Base-by-base conservation (phyloP, 371 early-diverging fungal genomes). In the Chytridiales sp. region DNA sequence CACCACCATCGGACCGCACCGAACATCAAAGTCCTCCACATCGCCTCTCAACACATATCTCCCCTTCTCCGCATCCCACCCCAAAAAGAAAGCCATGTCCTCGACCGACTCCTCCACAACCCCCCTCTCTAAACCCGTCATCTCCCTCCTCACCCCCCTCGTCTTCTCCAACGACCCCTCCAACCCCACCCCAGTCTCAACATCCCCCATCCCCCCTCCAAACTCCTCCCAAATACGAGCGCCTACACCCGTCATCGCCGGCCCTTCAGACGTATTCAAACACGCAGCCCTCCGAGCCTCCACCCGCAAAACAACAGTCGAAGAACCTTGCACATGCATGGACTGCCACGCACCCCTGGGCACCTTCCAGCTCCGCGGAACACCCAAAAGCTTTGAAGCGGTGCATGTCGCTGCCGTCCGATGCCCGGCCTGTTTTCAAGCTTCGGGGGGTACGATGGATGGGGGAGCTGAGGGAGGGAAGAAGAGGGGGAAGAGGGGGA, bases 221-320 rank as follows among this genome's bases (percentile, higher is more conserved):
- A 44, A 9, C 44, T 11, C 44, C 6, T 17, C 11, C 8, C 38
- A 38, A 17, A 8, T 17, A 17, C 38, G 17, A 8, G n/a, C n/a
- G n/a, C n/a, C n/a, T n/a, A n/a, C n/a, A n/a, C n/a, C n/a, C n/a
- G n/a, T n/a, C n/a, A n/a, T n/a, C n/a, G n/a, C n/a, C n/a, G n/a
- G n/a, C 26, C 50, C 61, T n/a, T 17, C 50, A 5, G 52, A 22
- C 31, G 65, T 57, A 21, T 58, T 57, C 47, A 39, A 54, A 27
- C 65, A 65, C 41, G 65, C 65, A 15, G 65, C 65, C 35, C 46
- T 38, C 21, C 42, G 54, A 17, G 65, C 65, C 3, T 59, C 59
- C 4, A 65, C 29, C 15, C 59, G 65, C 2, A 11, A 55, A 21
- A 19, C 52, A 11, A 65, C 59, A 3, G 59, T 65, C 29, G 65